Percentiles rank a stretch among this genome's conserved stretches.
phyloP scores from a whole-genome alignment of 108 stramenopile species.

The Parmales sp. region DNA sequence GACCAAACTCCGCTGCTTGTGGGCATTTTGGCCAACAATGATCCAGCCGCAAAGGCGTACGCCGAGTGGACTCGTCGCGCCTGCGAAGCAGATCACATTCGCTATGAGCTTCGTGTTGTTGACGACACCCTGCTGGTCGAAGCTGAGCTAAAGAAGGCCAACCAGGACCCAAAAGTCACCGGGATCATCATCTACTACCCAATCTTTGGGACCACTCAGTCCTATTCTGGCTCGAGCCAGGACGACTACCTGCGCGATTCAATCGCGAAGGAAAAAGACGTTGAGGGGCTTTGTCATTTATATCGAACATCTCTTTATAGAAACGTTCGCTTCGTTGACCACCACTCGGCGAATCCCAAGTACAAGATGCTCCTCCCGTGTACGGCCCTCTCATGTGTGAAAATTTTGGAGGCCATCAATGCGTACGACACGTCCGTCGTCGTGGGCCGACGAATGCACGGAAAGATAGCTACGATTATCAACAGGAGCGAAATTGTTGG shows the following conservation, averaged over 20 bases:
- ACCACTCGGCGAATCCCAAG: constrained; percentile 24
- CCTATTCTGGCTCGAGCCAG: constrained; percentile 80
- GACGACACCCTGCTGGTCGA: constrained; percentile 80
- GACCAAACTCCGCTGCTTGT: constrained; percentile 80
- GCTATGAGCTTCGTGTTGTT: constrained; percentile 76
- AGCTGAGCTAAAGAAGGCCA: constrained; percentile 66
- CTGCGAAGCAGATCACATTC: constrained; percentile 77
- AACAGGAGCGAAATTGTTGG: constrained; percentile 91
- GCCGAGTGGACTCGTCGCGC: constrained; percentile 92
- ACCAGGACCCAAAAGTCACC: constrained; percentile 84
- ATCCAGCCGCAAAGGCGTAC: constrained; percentile 82
- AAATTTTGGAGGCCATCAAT: constrained; percentile 49
- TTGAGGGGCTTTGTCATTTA: constrained; percentile 86
- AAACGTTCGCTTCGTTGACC: constrained; percentile 72
- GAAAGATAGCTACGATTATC: constrained; percentile 66
- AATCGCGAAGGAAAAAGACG: constrained; percentile 80
- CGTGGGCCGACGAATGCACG: constrained; percentile 40
- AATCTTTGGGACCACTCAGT: constrained; percentile 86
- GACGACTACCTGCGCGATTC: constrained; percentile 94
- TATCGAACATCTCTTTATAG: constrained; percentile 87
- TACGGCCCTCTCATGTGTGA: constrained; percentile 76
- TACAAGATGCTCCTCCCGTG: constrained; percentile 89
- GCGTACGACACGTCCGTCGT: not conserved
- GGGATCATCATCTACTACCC: constrained; percentile 97
- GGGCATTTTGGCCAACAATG: constrained; percentile 80